Evolutionary conservation across 495 filamentous ascomycete genomes (phyloP).

Genomic region (Daldinia caldariorum): DNA sequence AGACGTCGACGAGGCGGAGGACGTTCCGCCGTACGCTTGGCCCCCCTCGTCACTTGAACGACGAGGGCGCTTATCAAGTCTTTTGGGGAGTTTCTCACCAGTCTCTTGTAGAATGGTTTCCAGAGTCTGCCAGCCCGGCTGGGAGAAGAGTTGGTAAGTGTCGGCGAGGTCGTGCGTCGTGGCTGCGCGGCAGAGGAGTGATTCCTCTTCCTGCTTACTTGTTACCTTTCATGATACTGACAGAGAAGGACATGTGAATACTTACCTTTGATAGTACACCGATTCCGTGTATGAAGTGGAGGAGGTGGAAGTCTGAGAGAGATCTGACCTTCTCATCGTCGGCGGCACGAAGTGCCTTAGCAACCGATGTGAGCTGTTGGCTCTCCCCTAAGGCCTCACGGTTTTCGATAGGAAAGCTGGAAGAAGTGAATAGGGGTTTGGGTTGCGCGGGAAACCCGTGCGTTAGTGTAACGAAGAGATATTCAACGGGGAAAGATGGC

Average conservation of each 20-base stretch:
- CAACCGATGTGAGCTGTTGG: constrained; percentile 67
- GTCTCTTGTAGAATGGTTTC: constrained; percentile 91
- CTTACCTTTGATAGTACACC: constrained; percentile 81
- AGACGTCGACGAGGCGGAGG: constrained; percentile 26
- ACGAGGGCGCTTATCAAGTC: constrained; percentile 70
- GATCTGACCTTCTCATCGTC: constrained; percentile 56
- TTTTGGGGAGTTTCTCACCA: constrained; percentile 86
- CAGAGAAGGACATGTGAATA: neutral
- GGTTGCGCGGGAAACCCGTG: constrained; percentile 91
- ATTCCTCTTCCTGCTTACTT: constrained; percentile 80
- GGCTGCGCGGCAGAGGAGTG: constrained; percentile 84
- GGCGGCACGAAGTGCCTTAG: constrained; percentile 54
- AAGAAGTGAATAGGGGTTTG: constrained; percentile 73
- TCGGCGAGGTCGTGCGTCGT: constrained; percentile 79
- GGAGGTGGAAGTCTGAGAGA: constrained; percentile 91
- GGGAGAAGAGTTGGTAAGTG: constrained; percentile 81
- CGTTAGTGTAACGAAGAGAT: constrained; percentile 92
- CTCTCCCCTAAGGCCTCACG: constrained; percentile 83
- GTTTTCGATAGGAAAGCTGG: constrained; percentile 88
- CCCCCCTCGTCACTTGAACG: constrained; percentile 55
- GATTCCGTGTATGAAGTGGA: constrained; percentile 84
- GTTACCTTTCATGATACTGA: constrained; percentile 21
- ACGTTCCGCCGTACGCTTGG: constrained; percentile 44
- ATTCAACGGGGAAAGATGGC: constrained; percentile 94
- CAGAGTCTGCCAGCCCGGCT: constrained; percentile 90